phyloP scores from a whole-genome alignment of 108 stramenopile genomes.

The Pseudonitzschia delicatissima region DNA sequence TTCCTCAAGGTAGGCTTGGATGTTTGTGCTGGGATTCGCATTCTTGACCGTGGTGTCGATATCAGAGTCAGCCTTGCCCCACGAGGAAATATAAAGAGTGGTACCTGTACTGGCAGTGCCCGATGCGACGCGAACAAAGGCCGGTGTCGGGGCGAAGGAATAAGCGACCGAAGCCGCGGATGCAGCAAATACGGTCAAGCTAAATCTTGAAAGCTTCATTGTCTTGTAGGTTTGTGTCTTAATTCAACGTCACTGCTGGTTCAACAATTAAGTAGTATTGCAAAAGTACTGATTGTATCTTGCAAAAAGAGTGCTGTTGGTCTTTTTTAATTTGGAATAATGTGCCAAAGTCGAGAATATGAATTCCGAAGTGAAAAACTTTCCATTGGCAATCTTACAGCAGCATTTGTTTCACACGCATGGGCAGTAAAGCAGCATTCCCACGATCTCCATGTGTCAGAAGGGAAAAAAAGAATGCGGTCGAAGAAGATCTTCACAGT shows the following conservation, averaged over 20 bases:
- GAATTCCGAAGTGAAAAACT: too few species aligned
- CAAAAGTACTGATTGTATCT: not conserved
- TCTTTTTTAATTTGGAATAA: too few species aligned
- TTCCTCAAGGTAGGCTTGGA: conserved; percentile 45
- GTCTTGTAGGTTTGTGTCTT: not conserved
- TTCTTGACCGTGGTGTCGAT: conserved; percentile 3
- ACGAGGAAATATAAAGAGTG: conserved; percentile 46
- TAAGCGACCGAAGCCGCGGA: conserved; percentile 7
- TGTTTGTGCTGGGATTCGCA: conserved; percentile 37
- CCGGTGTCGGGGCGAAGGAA: conserved; percentile 24
- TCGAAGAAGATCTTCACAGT: conserved; percentile 12
- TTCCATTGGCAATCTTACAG: too few species aligned
- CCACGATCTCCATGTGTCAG: conserved; percentile 8
- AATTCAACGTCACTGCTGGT: too few species aligned
- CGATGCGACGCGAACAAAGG: not conserved
- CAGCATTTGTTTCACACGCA: too few species aligned
- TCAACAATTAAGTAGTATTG: not conserved
- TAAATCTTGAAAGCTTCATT: conserved; percentile 20
- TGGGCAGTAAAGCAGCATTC: too few species aligned
- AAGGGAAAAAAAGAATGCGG: not conserved
- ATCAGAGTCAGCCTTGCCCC: conserved; percentile 38
- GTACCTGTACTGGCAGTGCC: not conserved
- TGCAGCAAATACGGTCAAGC: conserved; percentile 5
- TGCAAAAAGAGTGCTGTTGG: too few species aligned
- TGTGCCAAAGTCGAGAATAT: too few species aligned